A percentile compares a stretch with the other conserved stretches of the same genome.
Conservation (phyloP, 2,329 filamentous ascomycete species). For the Ceratocystis eucalypticola region DNA sequence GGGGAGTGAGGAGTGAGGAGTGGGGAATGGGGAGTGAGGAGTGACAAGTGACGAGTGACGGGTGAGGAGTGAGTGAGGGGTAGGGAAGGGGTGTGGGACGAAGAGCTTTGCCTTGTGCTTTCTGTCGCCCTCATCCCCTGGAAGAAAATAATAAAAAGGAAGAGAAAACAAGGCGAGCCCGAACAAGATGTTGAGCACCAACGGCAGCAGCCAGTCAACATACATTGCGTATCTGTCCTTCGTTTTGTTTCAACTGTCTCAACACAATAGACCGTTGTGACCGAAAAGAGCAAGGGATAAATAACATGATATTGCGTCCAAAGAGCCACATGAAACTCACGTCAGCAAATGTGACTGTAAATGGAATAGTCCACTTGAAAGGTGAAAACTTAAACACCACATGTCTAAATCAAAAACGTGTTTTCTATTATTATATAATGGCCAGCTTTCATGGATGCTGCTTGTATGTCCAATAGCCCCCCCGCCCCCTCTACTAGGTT, state of each 20-base stretch:
- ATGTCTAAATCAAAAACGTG: too few relatives aligned
- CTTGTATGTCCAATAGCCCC: too few relatives aligned
- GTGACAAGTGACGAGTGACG: not conserved
- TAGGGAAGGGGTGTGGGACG: not conserved
- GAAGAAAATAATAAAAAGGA: not conserved
- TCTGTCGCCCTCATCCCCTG: not conserved
- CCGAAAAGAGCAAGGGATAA: not conserved
- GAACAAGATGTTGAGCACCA: not conserved
- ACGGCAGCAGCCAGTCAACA: not conserved
- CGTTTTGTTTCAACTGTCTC: slow-evolving; percentile 6
- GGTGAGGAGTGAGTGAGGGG: not conserved
- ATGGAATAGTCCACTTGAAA: too few relatives aligned
- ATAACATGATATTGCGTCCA: too few relatives aligned
- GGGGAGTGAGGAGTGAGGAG: too few relatives aligned
- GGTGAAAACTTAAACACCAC: too few relatives aligned
- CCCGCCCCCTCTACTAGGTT: too few relatives aligned
- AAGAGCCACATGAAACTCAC: too few relatives aligned
- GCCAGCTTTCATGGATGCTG: too few relatives aligned
- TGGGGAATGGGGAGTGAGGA: too few relatives aligned
- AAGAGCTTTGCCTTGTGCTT: not conserved
- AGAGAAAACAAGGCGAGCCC: not conserved
- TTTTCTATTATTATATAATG: too few relatives aligned
- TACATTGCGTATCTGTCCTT: not conserved
- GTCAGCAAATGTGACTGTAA: too few relatives aligned
- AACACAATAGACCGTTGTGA: not conserved